Evolutionary conservation across 2,329 filamentous ascomycete species (phyloP).

Genomic region (Beauveria scarabaeidicola): DNA sequence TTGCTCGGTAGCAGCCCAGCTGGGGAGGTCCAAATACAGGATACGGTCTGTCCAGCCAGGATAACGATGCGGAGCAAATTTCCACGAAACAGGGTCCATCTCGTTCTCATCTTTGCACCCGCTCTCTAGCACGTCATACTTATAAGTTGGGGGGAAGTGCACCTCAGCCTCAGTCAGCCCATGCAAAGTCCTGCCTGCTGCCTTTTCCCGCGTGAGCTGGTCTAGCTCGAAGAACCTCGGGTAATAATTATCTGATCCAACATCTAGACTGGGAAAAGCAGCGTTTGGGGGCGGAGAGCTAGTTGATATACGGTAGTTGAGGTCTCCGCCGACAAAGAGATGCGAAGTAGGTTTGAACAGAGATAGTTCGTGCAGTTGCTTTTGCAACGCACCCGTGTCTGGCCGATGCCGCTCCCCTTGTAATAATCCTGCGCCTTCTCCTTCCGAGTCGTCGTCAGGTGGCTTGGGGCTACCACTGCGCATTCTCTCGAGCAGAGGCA

Average conservation of each 20-base stretch:
- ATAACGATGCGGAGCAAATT: conserved; percentile 75
- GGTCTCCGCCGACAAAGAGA: conserved; percentile 80
- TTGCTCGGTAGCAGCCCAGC: conserved; percentile 33
- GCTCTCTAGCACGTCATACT: conserved; percentile 52
- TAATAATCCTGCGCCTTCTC: conserved; percentile 5
- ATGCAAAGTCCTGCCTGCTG: conserved; percentile 63
- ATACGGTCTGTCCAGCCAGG: conserved; percentile 93
- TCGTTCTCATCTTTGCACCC: conserved; percentile 23
- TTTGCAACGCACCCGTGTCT: conserved; percentile 24
- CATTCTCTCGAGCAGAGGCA: conserved; percentile 25
- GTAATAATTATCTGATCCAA: conserved; percentile 52
- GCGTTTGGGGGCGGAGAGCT: conserved; percentile 53
- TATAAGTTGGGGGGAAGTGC: conserved; percentile 86
- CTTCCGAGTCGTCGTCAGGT: conserved; percentile 11
- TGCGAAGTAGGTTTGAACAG: conserved; percentile 70
- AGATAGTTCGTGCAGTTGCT: conserved; percentile 45
- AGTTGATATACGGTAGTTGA: conserved; percentile 85
- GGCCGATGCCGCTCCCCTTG: conserved; percentile 15
- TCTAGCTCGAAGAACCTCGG: conserved; percentile 61
- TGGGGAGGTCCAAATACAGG: conserved; percentile 60
- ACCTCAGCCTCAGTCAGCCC: conserved; percentile 68
- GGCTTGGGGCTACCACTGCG: conserved; percentile 7
- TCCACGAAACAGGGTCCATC: conserved; percentile 44
- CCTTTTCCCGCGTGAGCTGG: conserved; percentile 67
- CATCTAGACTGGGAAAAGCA: conserved; percentile 52